Evolutionary conservation across 768 basidiomycete genomes (phyloP).

Genomic region (Naganishia onofrii): DNA sequence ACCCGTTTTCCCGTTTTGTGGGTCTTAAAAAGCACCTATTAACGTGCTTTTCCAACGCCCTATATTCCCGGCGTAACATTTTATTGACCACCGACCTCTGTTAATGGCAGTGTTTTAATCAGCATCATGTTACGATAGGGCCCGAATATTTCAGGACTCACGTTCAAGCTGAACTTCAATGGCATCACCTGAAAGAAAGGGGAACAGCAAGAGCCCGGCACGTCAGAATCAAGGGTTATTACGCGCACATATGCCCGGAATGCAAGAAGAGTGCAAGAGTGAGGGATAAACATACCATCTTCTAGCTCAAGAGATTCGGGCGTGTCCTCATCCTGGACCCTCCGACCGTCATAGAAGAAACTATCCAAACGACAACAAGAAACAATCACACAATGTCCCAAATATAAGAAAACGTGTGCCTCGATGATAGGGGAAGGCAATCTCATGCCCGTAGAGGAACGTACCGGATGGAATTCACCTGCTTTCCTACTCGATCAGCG

Average conservation of each 20-base stretch:
- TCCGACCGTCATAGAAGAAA: conserved; percentile 82
- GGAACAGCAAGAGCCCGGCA: neutral
- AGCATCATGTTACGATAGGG: too few relatives aligned
- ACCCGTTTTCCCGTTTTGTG: neutral
- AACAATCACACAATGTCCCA: too few relatives aligned
- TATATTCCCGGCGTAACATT: neutral
- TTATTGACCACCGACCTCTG: conserved; percentile 41
- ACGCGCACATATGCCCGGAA: too few relatives aligned
- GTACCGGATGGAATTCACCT: conserved; percentile 79
- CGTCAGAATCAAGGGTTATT: neutral
- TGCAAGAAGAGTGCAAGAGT: too few relatives aligned
- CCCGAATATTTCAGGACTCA: too few relatives aligned
- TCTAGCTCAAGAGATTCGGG: conserved; percentile 83
- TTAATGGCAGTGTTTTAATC: too few relatives aligned
- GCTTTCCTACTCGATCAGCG: conserved; percentile 87
- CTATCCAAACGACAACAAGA: conserved; percentile 53
- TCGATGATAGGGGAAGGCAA: conserved; percentile 11
- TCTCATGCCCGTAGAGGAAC: neutral
- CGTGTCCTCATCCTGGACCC: conserved; percentile 86
- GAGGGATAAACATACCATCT: conserved; percentile 64
- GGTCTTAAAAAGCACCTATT: neutral
- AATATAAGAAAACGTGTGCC: neutral
- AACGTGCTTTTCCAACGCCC: neutral
- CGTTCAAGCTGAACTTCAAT: conserved; percentile 98
- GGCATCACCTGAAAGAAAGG: conserved; percentile 58